Evolutionary conservation across 768 basidiomycete species (phyloP), one percentile per base, ranked within the genome.

Genomic region (Suillus clintonianus): DNA sequence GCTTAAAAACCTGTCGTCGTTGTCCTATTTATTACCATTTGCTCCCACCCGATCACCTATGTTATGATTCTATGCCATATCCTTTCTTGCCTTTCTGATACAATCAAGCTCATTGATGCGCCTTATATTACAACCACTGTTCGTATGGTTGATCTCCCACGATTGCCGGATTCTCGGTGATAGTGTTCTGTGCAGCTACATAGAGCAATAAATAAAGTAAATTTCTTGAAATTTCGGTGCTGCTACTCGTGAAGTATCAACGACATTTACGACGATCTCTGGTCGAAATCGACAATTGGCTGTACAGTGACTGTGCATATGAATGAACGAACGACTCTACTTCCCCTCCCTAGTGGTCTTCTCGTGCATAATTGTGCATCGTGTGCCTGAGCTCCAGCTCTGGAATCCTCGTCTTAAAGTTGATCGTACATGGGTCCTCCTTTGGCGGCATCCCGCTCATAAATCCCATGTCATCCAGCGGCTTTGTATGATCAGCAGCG

Each of bases 401-500:
- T 13, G 39, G 39, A 15, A 39, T 39, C 39, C 58, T 59, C 36
- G 17, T 59, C 42, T 81, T 81, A 67, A 88, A 88, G 5, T 71
- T 64, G 2, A 83, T 83, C 30, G 78, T 78, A 71, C 88, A 89
- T 9, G 85, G 85, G 67, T 86, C 82, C 17, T 34, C 34, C 19
- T 59, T 39, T 2, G 58, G 58, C 19, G n/a, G 10, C 24, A 59
- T 30, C 32, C 34, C 58, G n/a, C 24, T 41, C 8, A 83, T 85
- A 70, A 89, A 86, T 0, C 80, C 85, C 50, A 83, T 72, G 5
- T 81, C 80, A 70, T 89, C 84, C 62, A 89, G 86, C 0, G 85
- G 84, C 6, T 76, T 70, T 5, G 71, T 63, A 0, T 81, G 79
- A 65, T 86, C 83, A n/a, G 79, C 64, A 7, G 73, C 75, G 32